Evolutionary conservation across 345 rosid species (phyloP), one percentile per base, ranked within the genome.

Genomic region (Murraya koenigii): DNA sequence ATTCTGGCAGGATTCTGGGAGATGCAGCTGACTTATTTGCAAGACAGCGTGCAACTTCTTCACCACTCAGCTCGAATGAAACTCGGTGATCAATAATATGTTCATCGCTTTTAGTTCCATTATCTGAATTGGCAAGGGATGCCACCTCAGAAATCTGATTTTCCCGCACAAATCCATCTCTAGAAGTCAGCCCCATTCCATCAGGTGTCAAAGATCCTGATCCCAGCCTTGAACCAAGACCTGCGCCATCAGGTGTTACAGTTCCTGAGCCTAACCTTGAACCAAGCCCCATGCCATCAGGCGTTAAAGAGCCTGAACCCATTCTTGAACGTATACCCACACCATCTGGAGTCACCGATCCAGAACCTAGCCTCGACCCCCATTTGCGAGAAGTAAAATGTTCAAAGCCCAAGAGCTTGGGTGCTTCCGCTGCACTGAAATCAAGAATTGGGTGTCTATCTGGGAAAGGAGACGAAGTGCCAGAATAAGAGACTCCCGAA

Each of bases 21-120:
- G 86, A 76, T n/a, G 79, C 47, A 56, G 65, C 74, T 14, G 91
- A 82, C 77, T 88, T 91, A 69, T 71, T 93, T 20, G 90, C 92
- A 64, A 95, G 90, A 86, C 97, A 92, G 60, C 92, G 94, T 0
- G 97, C 98, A 68, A 95, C 97, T 70, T 95, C 98, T 85, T 95
- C 98, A 8, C 98, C 97, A 36, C 94, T 93, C 80, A 95, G 79
- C 88, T 95, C 98, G 65, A 95, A 95, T 1, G 97, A 95, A 59
- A 95, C 97, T 83, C 98, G 89, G 79, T 93, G 97, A 71, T 87
- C 84, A 63, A 85, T 80, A 39, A 85, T 70, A 32, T 60, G 76
- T 22, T 88, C 93, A 28, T 81, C 81, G 22, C 52, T 78, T 80
- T 83, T 88, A 7, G 86, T 75, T 56, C 88, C 90, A 36, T 82